Conservation (phyloP, 202 grass and related monocot species). For the Setaria italica region DNA sequence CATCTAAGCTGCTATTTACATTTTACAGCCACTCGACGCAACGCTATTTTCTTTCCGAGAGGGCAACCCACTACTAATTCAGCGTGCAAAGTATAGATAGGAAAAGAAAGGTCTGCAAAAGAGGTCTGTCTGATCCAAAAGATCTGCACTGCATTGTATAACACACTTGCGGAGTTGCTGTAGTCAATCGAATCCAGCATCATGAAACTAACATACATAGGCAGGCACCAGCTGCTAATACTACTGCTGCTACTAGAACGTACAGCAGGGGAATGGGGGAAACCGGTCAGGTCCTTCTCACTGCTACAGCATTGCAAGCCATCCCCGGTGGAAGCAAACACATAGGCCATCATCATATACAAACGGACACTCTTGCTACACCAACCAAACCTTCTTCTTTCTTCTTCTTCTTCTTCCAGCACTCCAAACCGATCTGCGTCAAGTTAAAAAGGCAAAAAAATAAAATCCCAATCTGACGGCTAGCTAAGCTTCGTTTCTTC, state of each 20-base stretch:
- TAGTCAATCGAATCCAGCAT: slow-evolving; percentile 29
- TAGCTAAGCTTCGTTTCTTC: background rate
- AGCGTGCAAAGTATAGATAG: background rate
- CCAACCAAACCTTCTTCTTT: background rate
- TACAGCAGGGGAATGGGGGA: background rate
- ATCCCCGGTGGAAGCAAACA: slow-evolving; percentile 17
- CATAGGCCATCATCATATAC: slow-evolving; percentile 42
- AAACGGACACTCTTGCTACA: slow-evolving; percentile 17
- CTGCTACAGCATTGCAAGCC: slow-evolving; percentile 18
- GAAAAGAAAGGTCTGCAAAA: background rate
- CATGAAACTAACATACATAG: slow-evolving; percentile 31
- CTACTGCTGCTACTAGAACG: background rate
- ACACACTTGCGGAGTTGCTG: slow-evolving; percentile 25
- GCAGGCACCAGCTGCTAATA: background rate
- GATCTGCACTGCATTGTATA: background rate
- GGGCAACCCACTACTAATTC: background rate
- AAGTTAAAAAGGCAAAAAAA: background rate
- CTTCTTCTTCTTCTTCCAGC: background rate
- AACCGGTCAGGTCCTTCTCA: slow-evolving; percentile 23
- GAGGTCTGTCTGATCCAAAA: background rate
- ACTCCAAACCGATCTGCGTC: slow-evolving; percentile 18
- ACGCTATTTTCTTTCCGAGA: background rate
- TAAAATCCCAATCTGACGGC: slow-evolving; percentile 18
- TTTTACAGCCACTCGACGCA: background rate
- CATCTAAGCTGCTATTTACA: background rate